Percentiles rank a stretch among this genome's conserved stretches.
Conservation (phyloP, 2,329 filamentous ascomycete species). For the Daldinia sp. region DNA sequence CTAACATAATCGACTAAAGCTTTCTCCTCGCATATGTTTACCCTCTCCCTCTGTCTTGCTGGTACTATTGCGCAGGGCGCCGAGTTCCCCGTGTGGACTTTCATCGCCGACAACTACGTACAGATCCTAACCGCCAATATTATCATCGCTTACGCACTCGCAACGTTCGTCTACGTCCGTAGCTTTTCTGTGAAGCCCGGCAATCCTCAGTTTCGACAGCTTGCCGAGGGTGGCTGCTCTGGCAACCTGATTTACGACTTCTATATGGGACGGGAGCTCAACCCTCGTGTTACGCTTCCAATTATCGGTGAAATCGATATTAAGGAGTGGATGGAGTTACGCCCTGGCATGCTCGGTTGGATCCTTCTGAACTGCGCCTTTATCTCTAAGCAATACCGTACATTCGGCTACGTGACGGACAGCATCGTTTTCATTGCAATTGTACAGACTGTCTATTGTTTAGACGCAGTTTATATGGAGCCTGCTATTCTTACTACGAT, state of each 20-base stretch:
- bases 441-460: slow-evolving; percentile 82
- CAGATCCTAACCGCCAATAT: slow-evolving; percentile 86
- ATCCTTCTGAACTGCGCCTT: slow-evolving; percentile 85
- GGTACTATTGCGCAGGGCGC: slow-evolving; percentile 81
- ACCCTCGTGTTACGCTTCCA: slow-evolving; percentile 82
- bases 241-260: slow-evolving; percentile 94
- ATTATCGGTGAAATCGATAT: slow-evolving; percentile 87
- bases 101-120: slow-evolving; percentile 89
- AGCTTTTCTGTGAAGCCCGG: slow-evolving; percentile 84
- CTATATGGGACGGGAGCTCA: slow-evolving; percentile 95
- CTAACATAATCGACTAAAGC: slow-evolving; percentile 57
- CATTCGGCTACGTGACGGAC: slow-evolving; percentile 83
- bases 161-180: slow-evolving; percentile 80
- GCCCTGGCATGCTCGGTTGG: slow-evolving; percentile 92
- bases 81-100: slow-evolving; percentile 88
- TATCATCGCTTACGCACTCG: slow-evolving; percentile 74
- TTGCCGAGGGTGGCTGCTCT: slow-evolving; percentile 81
- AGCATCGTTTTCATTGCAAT: slow-evolving; percentile 81
- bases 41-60: slow-evolving; percentile 73
- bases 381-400: slow-evolving; percentile 86
- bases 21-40: slow-evolving; percentile 77
- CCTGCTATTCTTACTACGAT: slow-evolving; percentile 90
- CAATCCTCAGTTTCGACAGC: slow-evolving; percentile 75
- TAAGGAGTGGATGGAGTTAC: slow-evolving; percentile 87
- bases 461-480: slow-evolving; percentile 89